A percentile compares a stretch with the other conserved stretches of the same genome.
Conservation (phyloP, 129 eudicot genomes). For the Flaveria ramosissima region DNA sequence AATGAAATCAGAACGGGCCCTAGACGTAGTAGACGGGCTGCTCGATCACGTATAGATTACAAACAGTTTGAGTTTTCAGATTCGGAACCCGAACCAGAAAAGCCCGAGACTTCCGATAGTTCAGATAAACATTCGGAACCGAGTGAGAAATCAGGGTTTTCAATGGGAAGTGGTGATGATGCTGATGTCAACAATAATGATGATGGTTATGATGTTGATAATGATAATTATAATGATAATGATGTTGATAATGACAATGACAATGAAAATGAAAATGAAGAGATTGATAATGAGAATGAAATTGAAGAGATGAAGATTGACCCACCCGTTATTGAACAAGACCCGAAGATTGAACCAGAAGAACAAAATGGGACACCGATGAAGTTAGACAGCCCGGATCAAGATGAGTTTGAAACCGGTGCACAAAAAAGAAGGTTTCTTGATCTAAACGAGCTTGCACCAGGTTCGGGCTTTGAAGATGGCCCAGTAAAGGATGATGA, state of each 20-base stretch:
- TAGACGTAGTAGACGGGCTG: slow-evolving; percentile 84
- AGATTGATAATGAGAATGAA: slow-evolving; percentile 38
- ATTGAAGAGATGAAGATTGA: slow-evolving; percentile 44
- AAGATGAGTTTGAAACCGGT: slow-evolving; percentile 55
- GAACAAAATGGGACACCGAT: slow-evolving; percentile 38
- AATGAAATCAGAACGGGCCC: slow-evolving; percentile 56
- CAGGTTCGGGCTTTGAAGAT: slow-evolving; percentile 95
- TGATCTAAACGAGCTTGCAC: slow-evolving; percentile 95
- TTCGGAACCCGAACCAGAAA: slow-evolving; percentile 63
- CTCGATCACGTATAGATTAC: slow-evolving; percentile 68
- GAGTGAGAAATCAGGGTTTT: slow-evolving; percentile 52
- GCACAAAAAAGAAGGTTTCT: slow-evolving; percentile 65
- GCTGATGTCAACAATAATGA: slow-evolving; percentile 45
- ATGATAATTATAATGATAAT: slow-evolving; percentile 29
- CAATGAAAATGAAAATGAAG: slow-evolving; percentile 35
- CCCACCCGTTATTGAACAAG: slow-evolving; percentile 42
- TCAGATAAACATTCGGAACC: slow-evolving; percentile 46
- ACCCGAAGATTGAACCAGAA: slow-evolving; percentile 35
- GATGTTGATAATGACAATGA: slow-evolving; percentile 47
- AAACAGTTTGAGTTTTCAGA: slow-evolving; percentile 66
- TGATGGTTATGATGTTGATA: slow-evolving; percentile 42
- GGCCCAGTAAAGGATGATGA: slow-evolving; percentile 68
- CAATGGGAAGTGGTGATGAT: slow-evolving; percentile 58
- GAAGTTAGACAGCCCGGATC: slow-evolving; percentile 45
- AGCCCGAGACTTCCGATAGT: slow-evolving; percentile 53